Conservation (phyloP, 176 grass and related monocot genomes). For the Lolium multiflorum region DNA sequence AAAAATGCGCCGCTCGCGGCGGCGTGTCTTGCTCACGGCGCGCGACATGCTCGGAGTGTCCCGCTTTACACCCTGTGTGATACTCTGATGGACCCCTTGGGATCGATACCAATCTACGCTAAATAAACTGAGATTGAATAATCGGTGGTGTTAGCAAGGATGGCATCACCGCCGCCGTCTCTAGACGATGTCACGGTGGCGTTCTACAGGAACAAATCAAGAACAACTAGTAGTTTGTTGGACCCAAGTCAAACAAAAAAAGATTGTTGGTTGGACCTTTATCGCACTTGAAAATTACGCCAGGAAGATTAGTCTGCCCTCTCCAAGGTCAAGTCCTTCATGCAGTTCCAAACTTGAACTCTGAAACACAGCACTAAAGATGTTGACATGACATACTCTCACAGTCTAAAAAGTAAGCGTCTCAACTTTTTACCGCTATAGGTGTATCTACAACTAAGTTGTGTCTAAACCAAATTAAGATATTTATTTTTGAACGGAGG, state of each 20-base stretch:
- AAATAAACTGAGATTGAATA: background rate
- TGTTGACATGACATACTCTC: no score
- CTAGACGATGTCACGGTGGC: background rate
- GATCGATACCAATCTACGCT: background rate
- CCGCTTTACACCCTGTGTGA: constrained; percentile 35
- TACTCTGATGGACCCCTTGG: background rate
- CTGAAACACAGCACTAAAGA: background rate
- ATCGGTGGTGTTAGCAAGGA: background rate
- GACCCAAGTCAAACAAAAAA: no score
- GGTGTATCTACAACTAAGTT: no score
- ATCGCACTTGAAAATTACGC: background rate
- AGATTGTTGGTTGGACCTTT: background rate
- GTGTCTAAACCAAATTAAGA: no score
- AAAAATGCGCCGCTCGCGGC: constrained; percentile 13
- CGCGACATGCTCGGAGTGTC: background rate
- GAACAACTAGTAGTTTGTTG: no score
- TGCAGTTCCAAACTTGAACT: background rate
- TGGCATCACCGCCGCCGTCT: background rate
- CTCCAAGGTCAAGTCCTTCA: background rate
- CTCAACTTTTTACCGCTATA: no score
- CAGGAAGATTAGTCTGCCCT: no score
- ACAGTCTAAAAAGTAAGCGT: no score
- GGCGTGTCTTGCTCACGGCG: constrained; percentile 24
- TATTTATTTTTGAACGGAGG: no score
- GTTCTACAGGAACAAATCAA: background rate